Evolutionary conservation across 2,329 filamentous ascomycete species (phyloP).

Genomic region (Metarhizium brunneum): DNA sequence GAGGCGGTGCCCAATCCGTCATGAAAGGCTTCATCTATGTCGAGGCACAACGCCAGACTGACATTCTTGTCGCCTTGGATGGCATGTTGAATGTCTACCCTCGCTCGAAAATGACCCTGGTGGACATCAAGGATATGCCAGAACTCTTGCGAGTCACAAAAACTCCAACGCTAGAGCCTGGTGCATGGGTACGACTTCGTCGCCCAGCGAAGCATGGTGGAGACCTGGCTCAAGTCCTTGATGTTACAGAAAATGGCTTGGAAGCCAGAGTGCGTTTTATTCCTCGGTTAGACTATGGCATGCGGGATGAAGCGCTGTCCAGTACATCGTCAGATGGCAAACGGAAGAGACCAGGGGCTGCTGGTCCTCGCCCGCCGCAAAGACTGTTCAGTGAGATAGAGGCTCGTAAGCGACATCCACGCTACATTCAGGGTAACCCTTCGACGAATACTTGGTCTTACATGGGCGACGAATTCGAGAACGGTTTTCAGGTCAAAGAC

Average conservation of each 20-base stretch:
- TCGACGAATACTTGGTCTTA: conserved; percentile 78
- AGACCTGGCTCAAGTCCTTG: conserved; percentile 84
- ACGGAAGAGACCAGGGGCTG: conserved; percentile 61
- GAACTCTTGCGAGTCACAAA: conserved; percentile 88
- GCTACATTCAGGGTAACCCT: conserved; percentile 53
- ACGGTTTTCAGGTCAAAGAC: conserved; percentile 89
- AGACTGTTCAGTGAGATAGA: conserved; percentile 89
- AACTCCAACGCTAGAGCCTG: conserved; percentile 73
- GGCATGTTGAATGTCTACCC: conserved; percentile 86
- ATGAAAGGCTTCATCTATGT: conserved; percentile 97
- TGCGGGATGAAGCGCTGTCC: conserved; percentile 61
- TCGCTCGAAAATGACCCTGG: conserved; percentile 73
- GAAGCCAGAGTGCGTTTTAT: conserved; percentile 83
- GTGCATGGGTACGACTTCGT: conserved; percentile 85
- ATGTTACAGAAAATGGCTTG: conserved; percentile 86
- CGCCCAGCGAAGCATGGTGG: conserved; percentile 72
- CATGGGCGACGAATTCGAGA: conserved; percentile 80
- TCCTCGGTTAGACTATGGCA: conserved; percentile 82
- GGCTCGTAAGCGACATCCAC: conserved; percentile 76
- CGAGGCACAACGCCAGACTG: conserved; percentile 78
- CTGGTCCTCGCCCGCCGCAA: conserved; percentile 69
- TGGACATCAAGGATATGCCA: conserved; percentile 95
- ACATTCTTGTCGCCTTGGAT: conserved; percentile 75
- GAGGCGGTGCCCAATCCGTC: conserved; percentile 62
- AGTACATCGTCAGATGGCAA: conserved; percentile 52